Conservation (phyloP, 2,329 filamentous ascomycete genomes). For the Trichophyton verrucosum region DNA sequence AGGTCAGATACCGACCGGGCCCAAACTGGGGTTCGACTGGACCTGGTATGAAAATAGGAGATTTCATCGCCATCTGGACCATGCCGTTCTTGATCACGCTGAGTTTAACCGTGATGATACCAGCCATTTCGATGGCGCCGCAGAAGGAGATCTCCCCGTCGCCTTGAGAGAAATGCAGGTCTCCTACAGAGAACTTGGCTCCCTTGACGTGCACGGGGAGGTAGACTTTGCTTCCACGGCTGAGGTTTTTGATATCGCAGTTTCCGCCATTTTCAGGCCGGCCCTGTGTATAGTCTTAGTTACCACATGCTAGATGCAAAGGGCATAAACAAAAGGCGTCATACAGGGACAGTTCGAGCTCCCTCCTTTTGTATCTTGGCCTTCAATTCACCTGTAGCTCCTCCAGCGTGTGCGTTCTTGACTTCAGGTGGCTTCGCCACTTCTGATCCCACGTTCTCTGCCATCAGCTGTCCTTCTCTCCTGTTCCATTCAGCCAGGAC, state of each 20-base stretch:
- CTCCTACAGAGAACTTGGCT: slow-evolving; percentile 81
- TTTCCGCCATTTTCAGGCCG: slow-evolving; percentile 81
- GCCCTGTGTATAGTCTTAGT: slow-evolving; percentile 28
- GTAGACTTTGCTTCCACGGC: slow-evolving; percentile 67
- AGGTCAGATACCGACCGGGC: slow-evolving; percentile 67
- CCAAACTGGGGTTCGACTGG: slow-evolving; percentile 83
- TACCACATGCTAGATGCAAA: not conserved
- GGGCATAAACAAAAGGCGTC: not conserved
- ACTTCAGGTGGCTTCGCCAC: slow-evolving; percentile 69
- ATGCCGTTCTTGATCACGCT: slow-evolving; percentile 74
- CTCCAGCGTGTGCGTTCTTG: slow-evolving; percentile 60
- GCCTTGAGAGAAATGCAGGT: slow-evolving; percentile 76
- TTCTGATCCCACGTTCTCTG: slow-evolving; percentile 47
- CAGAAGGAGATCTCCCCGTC: slow-evolving; percentile 87
- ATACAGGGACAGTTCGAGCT: slow-evolving; percentile 65
- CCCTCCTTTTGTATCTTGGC: slow-evolving; percentile 63
- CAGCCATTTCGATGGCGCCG: slow-evolving; percentile 88
- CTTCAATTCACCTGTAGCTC: slow-evolving; percentile 43
- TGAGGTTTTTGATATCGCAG: slow-evolving; percentile 82
- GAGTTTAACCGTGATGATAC: slow-evolving; percentile 82
- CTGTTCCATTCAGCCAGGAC: slow-evolving; percentile 72
- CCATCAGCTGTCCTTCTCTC: slow-evolving; percentile 69
- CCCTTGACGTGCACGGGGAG: slow-evolving; percentile 76
- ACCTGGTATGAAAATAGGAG: slow-evolving; percentile 72
- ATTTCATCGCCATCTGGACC: slow-evolving; percentile 61